Percentiles rank a stretch among this genome's conserved stretches.
Conservation (phyloP, 2,329 filamentous ascomycete genomes). For the Sphaerulina vaccinii region DNA sequence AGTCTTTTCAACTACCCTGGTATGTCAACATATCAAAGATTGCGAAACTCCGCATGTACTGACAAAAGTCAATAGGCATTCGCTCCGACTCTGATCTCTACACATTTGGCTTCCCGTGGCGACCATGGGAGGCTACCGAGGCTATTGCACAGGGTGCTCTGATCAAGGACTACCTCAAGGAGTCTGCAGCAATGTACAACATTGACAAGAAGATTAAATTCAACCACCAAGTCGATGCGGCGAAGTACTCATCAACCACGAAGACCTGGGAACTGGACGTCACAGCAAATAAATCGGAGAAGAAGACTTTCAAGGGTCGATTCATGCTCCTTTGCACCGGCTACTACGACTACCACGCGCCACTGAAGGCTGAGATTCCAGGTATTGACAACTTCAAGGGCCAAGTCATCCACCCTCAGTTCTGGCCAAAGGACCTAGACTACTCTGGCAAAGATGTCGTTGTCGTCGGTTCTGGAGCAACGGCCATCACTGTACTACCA, state of each 20-base stretch:
- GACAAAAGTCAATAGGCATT: constrained; percentile 47
- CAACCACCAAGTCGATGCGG: constrained; percentile 42
- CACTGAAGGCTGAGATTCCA: constrained; percentile 61
- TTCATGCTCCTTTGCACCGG: constrained; percentile 63
- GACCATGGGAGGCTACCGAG: constrained; percentile 60
- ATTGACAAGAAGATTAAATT: constrained; percentile 49
- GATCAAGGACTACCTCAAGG: constrained; percentile 47
- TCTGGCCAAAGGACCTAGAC: constrained; percentile 70
- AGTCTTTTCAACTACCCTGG: constrained; percentile 70
- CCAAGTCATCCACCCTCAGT: constrained; percentile 66
- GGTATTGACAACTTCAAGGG: constrained; percentile 67
- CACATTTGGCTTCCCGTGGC: constrained; percentile 63
- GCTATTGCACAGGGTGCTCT: constrained; percentile 47
- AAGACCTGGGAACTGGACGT: constrained; percentile 50
- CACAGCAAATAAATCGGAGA: constrained; percentile 38
- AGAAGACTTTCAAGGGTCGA: constrained; percentile 41
- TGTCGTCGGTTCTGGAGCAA: constrained; percentile 75
- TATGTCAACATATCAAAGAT: background rate
- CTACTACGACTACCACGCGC: constrained; percentile 71
- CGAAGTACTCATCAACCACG: constrained; percentile 48
- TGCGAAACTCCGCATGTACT: background rate
- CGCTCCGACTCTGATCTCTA: constrained; percentile 51
- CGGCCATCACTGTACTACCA: constrained; percentile 74
- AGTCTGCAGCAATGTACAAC: constrained; percentile 45
- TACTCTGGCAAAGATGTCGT: constrained; percentile 67